Base-by-base conservation (phyloP, 352 stramenopile genomes). In the Phytophthora litchii region DNA sequence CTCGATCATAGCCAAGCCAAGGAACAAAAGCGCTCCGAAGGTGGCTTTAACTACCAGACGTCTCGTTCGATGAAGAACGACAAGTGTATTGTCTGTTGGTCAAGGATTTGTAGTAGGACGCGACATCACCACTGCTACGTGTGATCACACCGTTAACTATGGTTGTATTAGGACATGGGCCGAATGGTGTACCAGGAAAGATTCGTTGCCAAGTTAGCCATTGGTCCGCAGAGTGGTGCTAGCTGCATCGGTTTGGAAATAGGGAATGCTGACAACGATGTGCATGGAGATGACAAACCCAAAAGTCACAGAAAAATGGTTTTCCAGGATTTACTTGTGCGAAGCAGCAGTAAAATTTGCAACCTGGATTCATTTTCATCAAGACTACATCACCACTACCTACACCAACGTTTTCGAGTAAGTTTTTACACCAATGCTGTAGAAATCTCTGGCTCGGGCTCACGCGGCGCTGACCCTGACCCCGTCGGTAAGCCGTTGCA, bases 31-130 rank as follows among this genome's bases (percentile, higher is more conserved):
- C 6, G 12, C 13, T 32, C 1, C n/a, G n/a, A 38, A n/a, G 34
- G 3, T 43, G 25, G 17, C 40, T 7, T 4, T 4, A n/a, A 25
- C 4, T 21, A 19, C 10, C 0, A 55, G 11, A 46, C 42, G 12
- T 7, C 20, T 6, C 7, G 27, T 11, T 25, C n/a, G 1, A 23
- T 12, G 6, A 27, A 34, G 25, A 53, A 2, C 11, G 42, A 55
- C 4, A 29, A 42, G 35, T 70, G 61, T 37, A 55, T 49, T 1
- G 62, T 66, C 16, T 70, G 62, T 25, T 70, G 55, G 56, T 62
- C 36, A 3, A 1, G n/a, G n/a, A n/a, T n/a, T n/a, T n/a, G n/a
- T n/a, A 25, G 9, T 48, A 58, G 1, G 40, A 25, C 2, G 42
- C 19, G 20, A 43, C 29, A 32, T 35, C 5, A 31, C 19, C 14